Evolutionary conservation across 495 filamentous ascomycete genomes (phyloP).

Genomic region (Rhypophila decipiens): DNA sequence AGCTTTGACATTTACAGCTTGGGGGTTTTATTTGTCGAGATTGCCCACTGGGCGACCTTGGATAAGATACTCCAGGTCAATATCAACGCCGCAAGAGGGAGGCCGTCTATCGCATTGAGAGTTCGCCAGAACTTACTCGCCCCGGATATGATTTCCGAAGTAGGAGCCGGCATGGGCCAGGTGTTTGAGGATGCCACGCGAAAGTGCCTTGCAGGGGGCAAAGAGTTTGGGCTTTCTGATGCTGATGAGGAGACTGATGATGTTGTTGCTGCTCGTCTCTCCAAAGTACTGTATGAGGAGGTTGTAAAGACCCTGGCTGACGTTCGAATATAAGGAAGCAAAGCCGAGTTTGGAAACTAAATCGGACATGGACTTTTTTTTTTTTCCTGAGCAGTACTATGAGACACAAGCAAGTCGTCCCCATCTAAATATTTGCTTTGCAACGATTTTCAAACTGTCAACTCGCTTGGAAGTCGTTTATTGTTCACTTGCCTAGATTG

Average conservation of each 20-base stretch:
- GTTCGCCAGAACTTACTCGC: slow-evolving; percentile 23
- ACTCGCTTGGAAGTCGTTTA: no score
- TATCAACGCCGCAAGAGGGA: slow-evolving; percentile 14
- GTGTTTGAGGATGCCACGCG: slow-evolving; percentile 25
- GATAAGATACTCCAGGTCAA: slow-evolving; percentile 39
- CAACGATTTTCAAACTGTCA: no score
- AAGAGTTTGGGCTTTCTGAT: slow-evolving; percentile 20
- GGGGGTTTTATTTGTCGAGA: slow-evolving; percentile 48
- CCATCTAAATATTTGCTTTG: no score
- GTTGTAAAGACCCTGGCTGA: slow-evolving; percentile 32
- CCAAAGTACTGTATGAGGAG: slow-evolving; percentile 27
- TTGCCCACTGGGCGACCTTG: slow-evolving; percentile 47
- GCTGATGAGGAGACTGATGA: slow-evolving; percentile 30
- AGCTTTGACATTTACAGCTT: slow-evolving; percentile 52
- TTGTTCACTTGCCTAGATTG: no score
- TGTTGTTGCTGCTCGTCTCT: slow-evolving; percentile 22
- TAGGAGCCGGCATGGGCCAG: slow-evolving; percentile 28
- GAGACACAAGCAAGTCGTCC: no score
- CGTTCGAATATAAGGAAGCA: slow-evolving; percentile 24
- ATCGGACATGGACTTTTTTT: no score
- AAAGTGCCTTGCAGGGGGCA: slow-evolving; percentile 26
- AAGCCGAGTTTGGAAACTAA: no score
- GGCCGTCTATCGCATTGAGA: slow-evolving; percentile 22
- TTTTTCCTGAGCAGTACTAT: no score
- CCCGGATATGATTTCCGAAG: slow-evolving; percentile 19